Evolutionary conservation across 768 basidiomycete genomes (phyloP).

Genomic region (Tephrocybe rancida): DNA sequence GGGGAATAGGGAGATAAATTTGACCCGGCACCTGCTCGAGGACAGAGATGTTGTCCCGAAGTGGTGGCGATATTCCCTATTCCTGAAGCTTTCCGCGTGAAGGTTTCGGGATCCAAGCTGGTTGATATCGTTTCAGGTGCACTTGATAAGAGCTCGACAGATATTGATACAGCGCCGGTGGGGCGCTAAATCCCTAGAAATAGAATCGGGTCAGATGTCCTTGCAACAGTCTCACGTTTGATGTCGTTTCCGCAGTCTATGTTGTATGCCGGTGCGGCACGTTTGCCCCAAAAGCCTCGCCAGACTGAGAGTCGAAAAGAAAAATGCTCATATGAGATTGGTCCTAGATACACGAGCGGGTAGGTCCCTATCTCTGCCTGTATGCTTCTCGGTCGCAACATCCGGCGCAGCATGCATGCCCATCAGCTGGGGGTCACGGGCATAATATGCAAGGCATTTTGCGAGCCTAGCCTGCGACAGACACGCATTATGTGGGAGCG

Average conservation of each 20-base stretch:
- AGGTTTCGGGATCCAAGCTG: background rate
- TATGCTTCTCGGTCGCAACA: background rate
- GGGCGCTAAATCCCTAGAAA: no score
- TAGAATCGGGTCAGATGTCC: no score
- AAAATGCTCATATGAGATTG: background rate
- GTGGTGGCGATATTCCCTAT: background rate
- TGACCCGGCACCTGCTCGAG: background rate
- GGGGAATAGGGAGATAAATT: background rate
- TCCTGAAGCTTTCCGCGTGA: background rate
- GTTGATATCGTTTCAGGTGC: no score
- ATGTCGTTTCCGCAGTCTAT: no score
- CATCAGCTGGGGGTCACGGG: background rate
- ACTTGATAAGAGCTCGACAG: no score
- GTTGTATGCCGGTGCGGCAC: no score
- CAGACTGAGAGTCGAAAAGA: background rate
- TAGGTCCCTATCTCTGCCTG: background rate
- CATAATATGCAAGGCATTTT: background rate
- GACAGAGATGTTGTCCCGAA: background rate
- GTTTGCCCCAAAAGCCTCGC: no score
- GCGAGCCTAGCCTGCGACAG: no score
- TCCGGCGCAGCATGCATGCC: background rate
- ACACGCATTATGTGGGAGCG: background rate
- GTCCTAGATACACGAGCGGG: slow-evolving; percentile 1
- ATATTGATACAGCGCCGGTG: no score
- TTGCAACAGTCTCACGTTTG: no score